A percentile compares a stretch with the other conserved stretches of the same genome.
Evolutionary conservation across 1,284 basidiomycete species (phyloP).

Genomic region (Ganoderma multipileum): DNA sequence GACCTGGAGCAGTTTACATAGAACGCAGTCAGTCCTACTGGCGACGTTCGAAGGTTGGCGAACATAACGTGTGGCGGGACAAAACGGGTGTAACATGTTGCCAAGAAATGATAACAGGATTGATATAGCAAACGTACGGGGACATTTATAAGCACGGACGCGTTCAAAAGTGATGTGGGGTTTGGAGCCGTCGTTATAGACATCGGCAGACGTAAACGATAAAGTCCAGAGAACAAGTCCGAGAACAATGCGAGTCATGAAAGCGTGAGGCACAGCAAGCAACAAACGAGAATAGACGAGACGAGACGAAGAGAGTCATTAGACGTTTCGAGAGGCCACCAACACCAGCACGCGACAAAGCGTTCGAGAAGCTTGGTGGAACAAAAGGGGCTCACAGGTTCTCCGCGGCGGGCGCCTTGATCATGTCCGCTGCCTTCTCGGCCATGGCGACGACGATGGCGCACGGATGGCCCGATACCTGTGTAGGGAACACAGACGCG

Average conservation of each 20-base stretch:
- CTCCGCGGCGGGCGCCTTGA: slow-evolving; percentile 14
- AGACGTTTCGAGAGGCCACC: neutral
- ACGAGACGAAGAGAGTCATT: neutral
- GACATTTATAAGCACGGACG: neutral
- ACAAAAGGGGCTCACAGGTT: neutral
- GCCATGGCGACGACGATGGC: slow-evolving; percentile 37
- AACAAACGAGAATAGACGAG: neutral
- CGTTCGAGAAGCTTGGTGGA: no score
- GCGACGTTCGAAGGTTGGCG: neutral
- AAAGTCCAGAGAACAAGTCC: neutral
- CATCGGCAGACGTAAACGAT: neutral
- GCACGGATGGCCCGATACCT: slow-evolving; percentile 37
- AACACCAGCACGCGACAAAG: neutral
- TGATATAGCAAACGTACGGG: neutral
- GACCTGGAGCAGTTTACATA: neutral
- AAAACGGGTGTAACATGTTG: neutral
- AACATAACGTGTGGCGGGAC: neutral
- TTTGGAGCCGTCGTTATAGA: neutral
- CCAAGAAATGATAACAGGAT: neutral
- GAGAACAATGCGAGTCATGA: neutral
- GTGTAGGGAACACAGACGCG: slow-evolving; percentile 44
- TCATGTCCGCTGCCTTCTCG: slow-evolving; percentile 36
- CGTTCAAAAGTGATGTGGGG: neutral
- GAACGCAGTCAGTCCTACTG: neutral
- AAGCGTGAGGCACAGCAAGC: neutral